phyloP scores from a whole-genome alignment of 2,329 filamentous ascomycete genomes.

The Fusarium nisikadoi region DNA sequence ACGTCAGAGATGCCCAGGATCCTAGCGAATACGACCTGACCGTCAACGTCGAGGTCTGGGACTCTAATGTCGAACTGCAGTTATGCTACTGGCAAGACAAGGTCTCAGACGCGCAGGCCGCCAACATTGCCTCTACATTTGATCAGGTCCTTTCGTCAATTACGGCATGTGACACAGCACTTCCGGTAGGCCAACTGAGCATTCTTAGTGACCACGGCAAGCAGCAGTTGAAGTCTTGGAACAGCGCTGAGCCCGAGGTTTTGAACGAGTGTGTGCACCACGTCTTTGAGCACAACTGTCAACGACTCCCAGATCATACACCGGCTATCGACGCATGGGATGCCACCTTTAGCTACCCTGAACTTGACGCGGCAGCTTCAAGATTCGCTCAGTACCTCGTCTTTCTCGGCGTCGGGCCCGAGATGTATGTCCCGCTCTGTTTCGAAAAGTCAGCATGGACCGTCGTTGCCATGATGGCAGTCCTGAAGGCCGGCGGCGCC shows the following conservation, averaged over 20 bases:
- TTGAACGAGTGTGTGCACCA: constrained; percentile 53
- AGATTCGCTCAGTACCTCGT: constrained; percentile 52
- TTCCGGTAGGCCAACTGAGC: constrained; percentile 34
- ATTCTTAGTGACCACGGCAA: constrained; percentile 14
- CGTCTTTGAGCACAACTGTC: constrained; percentile 51
- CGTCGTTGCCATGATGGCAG: constrained; percentile 48
- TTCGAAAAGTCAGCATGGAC: constrained; percentile 54
- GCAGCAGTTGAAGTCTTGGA: constrained; percentile 43
- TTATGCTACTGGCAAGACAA: constrained; percentile 41
- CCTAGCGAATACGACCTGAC: constrained; percentile 39
- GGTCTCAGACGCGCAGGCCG: constrained; percentile 31
- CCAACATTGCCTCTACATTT: constrained; percentile 33
- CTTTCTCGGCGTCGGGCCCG: constrained; percentile 43
- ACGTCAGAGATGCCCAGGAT: constrained; percentile 22
- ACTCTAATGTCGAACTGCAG: constrained; percentile 29
- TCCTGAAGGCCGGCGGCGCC: constrained; percentile 50
- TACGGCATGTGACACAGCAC: background rate
- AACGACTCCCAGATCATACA: constrained; percentile 40
- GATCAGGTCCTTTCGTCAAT: constrained; percentile 30
- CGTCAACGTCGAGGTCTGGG: constrained; percentile 39
- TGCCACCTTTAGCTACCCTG: constrained; percentile 49
- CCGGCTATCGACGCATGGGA: constrained; percentile 59
- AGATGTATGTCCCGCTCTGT: constrained; percentile 46
- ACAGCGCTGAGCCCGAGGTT: constrained; percentile 10
- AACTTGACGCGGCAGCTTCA: constrained; percentile 43